Evolutionary conservation across 2,329 filamentous ascomycete genomes (phyloP), one percentile per base, ranked within the genome.

Genomic region (Laburnicola sp.): DNA sequence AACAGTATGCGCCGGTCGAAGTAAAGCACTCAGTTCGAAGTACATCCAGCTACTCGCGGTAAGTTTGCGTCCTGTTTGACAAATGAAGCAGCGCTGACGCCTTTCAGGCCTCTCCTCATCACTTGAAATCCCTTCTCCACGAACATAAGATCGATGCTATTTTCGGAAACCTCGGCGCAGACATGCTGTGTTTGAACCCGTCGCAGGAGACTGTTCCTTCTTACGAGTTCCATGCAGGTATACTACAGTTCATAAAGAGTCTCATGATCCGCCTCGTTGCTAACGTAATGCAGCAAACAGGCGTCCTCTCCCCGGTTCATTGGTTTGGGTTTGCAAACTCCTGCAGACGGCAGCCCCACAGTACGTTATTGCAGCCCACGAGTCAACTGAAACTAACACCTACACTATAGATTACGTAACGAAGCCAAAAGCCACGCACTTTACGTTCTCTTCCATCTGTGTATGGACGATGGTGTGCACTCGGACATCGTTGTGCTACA

Each of bases 101-200:
- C 11, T 6, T n/a, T 3, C 25, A 67, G 62, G 37, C 42, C 9
- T 52, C 63, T 36, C 49, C 59, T 10, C 41, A 56, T 9, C 54
- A 71, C 38, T 68, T 71, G n/a, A 50, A 75, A 22, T 60, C 57
- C 25, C 58, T 66, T 58, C 73, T 63, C 57, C 85, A 46, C 60
- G 63, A 65, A 7, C 45, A 61, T 26, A 65, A 72, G 42, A 65
- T 82, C 8, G 63, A 82, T 44, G 66, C 74, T 4, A 71, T 90
- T 8, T 87, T 92, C 54, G 69, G 71, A 44, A 73, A 73, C 11
- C 65, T 91, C 4, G 86, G 86, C 2, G 85, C 83, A 35, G 71
- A 73, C 77, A 38, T 34, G 32, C 40, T 51, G 7, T 35, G 21
- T 21, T 10, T 57, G 4, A 42, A 51, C 23, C 26, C 27, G 7